phyloP scores from a whole-genome alignment of 1,139 yeast species.

The Yamadazyma siamensis region DNA sequence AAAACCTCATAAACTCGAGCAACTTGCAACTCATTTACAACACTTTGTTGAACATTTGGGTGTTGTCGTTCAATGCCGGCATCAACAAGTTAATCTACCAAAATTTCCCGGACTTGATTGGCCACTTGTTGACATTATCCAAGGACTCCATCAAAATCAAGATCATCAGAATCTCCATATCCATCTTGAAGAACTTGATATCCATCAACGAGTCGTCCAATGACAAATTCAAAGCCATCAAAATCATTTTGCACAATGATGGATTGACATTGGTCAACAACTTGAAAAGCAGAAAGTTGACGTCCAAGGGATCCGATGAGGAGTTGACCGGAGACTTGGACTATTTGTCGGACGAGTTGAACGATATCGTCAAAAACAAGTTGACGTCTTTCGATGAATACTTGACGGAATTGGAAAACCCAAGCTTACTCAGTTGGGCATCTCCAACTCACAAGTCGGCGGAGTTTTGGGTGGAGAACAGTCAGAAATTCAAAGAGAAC shows the following conservation, averaged over 20 bases:
- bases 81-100: slow-evolving; percentile 56
- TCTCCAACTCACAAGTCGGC: slow-evolving; percentile 84
- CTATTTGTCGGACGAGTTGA: slow-evolving; percentile 53
- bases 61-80: slow-evolving; percentile 65
- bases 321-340: slow-evolving; percentile 77
- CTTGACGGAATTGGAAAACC: slow-evolving; percentile 75
- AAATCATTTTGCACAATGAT: slow-evolving; percentile 71
- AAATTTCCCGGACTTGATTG: slow-evolving; percentile 59
- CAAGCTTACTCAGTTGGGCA: slow-evolving; percentile 79
- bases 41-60: slow-evolving; percentile 76
- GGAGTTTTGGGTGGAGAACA: slow-evolving; percentile 88
- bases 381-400: slow-evolving; percentile 94
- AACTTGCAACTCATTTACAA: slow-evolving; percentile 85
- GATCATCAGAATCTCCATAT: slow-evolving; percentile 76
- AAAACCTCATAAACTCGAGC: slow-evolving; percentile 40
- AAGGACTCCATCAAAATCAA: slow-evolving; percentile 89
- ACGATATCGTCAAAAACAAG: slow-evolving; percentile 64
- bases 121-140: slow-evolving; percentile 42
- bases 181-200: slow-evolving; percentile 65
- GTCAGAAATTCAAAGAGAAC: slow-evolving; percentile 69
- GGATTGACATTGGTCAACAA: slow-evolving; percentile 68
- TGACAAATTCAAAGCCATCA: slow-evolving; percentile 50
- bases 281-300: slow-evolving; percentile 83
- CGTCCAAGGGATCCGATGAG: slow-evolving; percentile 66
- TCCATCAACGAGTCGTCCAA: slow-evolving; percentile 25